phyloP scores from a whole-genome alignment of 352 stramenopile species.

The Pythium myriotylum region DNA sequence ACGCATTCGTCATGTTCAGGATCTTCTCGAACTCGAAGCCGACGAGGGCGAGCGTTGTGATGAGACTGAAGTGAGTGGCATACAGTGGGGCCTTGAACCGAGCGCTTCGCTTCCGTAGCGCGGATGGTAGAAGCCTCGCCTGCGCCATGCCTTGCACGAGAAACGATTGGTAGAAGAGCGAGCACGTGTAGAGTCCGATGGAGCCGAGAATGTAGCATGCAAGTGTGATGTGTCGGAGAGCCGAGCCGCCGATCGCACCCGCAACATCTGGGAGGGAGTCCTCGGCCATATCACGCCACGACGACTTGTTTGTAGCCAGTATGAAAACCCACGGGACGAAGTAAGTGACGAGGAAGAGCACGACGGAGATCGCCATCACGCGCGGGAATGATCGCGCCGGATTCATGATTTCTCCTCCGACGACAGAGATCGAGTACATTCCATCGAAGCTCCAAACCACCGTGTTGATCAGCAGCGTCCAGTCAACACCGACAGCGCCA shows the following conservation, averaged over 20 bases:
- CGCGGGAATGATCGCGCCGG: slow-evolving; percentile 34
- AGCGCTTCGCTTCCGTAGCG: slow-evolving; percentile 53
- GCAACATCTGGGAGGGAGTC: slow-evolving; percentile 9
- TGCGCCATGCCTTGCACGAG: slow-evolving; percentile 65
- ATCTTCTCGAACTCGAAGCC: slow-evolving; percentile 43
- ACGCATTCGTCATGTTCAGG: slow-evolving; percentile 75
- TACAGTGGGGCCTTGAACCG: slow-evolving; percentile 23
- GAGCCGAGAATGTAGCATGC: slow-evolving; percentile 46
- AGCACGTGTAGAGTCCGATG: slow-evolving; percentile 78
- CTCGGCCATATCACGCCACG: slow-evolving; percentile 5
- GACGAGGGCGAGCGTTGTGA: slow-evolving; percentile 13
- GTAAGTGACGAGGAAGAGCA: slow-evolving; percentile 51
- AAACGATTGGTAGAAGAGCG: slow-evolving; percentile 85
- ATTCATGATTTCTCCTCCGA: slow-evolving; percentile 84
- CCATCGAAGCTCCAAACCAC: slow-evolving; percentile 95
- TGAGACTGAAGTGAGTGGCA: slow-evolving; percentile 8
- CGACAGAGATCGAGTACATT: slow-evolving; percentile 79
- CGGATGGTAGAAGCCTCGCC: slow-evolving; percentile 60
- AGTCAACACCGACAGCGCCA: slow-evolving; percentile 35
- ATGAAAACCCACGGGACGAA: slow-evolving; percentile 9
- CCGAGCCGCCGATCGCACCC: slow-evolving; percentile 49
- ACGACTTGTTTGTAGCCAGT: not conserved
- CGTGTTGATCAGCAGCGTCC: slow-evolving; percentile 86
- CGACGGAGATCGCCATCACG: slow-evolving; percentile 72
- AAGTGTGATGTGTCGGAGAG: slow-evolving; percentile 63